Evolutionary conservation across 345 rosid genomes (phyloP).

Genomic region (Raphanus raphanistrum): DNA sequence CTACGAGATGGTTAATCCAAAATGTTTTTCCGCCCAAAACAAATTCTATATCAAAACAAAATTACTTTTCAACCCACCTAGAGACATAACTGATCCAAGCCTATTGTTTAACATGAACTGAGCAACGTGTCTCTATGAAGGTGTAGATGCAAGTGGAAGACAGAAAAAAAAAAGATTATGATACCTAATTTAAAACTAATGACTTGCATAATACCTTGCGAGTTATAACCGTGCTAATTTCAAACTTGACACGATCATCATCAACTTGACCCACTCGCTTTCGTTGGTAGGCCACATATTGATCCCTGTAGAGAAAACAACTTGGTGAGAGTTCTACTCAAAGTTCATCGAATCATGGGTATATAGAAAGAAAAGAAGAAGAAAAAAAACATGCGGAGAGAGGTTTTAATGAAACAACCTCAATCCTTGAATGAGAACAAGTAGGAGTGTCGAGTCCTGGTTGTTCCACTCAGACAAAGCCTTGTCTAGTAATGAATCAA

Average conservation of each 20-base stretch:
- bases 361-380: not conserved
- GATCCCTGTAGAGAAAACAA: constrained; percentile 51
- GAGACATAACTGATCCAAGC: not conserved
- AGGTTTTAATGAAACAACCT: constrained; percentile 45
- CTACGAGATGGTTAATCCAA: not conserved
- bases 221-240: constrained; percentile 77
- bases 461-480: constrained; percentile 66
- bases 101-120: not conserved
- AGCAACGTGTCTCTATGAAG: constrained; percentile 3
- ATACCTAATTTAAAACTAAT: not conserved
- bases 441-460: constrained; percentile 63
- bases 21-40: not conserved
- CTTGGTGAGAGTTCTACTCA: not conserved
- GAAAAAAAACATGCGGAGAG: not conserved
- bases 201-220: constrained; percentile 64
- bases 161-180: not conserved
- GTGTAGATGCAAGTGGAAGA: not conserved
- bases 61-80: not conserved
- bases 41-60: not conserved
- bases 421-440: constrained; percentile 66
- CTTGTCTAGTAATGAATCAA: constrained; percentile 38
- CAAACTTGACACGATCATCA: constrained; percentile 84
- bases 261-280: constrained; percentile 72
- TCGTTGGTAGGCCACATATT: constrained; percentile 60
- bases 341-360: too few relatives aligned